Percentiles rank a stretch among this genome's conserved stretches.
These are phyloP conservation scores for Cutaneotrichosporon sp. DNA, from an alignment of 1,284 basidiomycete genomes.

Conservation along the genomic window DNA sequence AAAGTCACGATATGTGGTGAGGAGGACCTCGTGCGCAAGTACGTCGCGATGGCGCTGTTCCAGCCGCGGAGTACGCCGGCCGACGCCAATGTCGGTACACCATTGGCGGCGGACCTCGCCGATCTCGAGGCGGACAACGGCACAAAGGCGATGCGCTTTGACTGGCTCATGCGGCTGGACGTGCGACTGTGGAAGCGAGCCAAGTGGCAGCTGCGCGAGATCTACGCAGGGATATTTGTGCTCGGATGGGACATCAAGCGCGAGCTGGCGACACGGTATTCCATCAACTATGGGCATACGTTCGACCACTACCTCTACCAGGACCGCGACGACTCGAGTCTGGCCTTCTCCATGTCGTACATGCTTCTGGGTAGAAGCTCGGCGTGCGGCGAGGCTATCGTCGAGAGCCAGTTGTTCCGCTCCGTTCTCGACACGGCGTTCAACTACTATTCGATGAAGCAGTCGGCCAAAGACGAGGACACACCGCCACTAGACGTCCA, in stretches of 20 bases:
- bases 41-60: conserved; percentile 23
- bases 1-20: conserved; percentile 52
- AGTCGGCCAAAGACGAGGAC: neutral
- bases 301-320: conserved; percentile 85
- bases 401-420: conserved; percentile 65
- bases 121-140: conserved; percentile 6
- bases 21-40: conserved; percentile 65
- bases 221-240: conserved; percentile 31
- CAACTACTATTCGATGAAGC: conserved; percentile 60
- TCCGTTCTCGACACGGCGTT: conserved; percentile 74
- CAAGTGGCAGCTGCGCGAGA: conserved; percentile 41
- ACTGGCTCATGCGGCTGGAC: conserved; percentile 44
- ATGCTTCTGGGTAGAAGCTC: conserved; percentile 86
- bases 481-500: conserved; percentile 5
- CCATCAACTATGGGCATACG: conserved; percentile 75
- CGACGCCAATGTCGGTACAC: conserved; percentile 13
- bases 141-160: conserved; percentile 21
- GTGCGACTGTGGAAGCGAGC: conserved; percentile 41
- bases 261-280: conserved; percentile 65
- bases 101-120: conserved; percentile 10
- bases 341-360: conserved; percentile 84
- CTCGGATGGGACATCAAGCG: conserved; percentile 30
- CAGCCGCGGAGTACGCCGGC: conserved; percentile 11
- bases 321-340: conserved; percentile 81
- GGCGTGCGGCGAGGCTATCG: conserved; percentile 66